Percentiles rank a stretch among this genome's conserved stretches.
These are phyloP conservation scores for Teratosphaeria destructans DNA, from an alignment of 2,329 filamentous ascomycete species.

Conservation along the genomic window DNA sequence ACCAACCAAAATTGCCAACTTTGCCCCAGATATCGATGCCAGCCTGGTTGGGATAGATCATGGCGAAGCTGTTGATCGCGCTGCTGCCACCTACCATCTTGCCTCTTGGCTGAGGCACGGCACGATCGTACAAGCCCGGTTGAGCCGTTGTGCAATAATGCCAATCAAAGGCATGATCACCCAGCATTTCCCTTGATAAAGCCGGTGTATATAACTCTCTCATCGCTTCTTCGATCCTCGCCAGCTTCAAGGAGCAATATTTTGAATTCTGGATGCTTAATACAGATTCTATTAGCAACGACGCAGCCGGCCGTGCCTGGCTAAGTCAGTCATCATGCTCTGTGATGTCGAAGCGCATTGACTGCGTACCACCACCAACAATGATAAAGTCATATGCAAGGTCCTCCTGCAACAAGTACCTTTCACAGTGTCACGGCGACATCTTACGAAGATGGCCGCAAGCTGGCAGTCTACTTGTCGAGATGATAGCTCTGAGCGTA, in stretches of 20 bases:
- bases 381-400: constrained; percentile 15
- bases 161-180: constrained; percentile 16
- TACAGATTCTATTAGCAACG: constrained; percentile 12
- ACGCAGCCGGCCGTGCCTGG: constrained; percentile 17
- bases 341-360: not conserved
- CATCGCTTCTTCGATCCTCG: constrained; percentile 12
- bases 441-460: not conserved
- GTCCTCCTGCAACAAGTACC: not conserved
- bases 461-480: not conserved
- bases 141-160: constrained; percentile 9
- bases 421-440: not conserved
- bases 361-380: constrained; percentile 9
- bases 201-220: constrained; percentile 15
- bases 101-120: constrained; percentile 23
- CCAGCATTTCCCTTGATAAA: constrained; percentile 6
- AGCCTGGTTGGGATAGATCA: constrained; percentile 14
- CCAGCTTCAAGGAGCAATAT: constrained; percentile 19
- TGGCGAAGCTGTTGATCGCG: constrained; percentile 27
- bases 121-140: constrained; percentile 8
- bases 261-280: constrained; percentile 8
- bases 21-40: constrained; percentile 27
- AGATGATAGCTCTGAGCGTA: not conserved
- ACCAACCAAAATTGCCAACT: constrained; percentile 29
- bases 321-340: not conserved
- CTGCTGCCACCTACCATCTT: constrained; percentile 30